A percentile compares a stretch with the other conserved stretches of the same genome.
phyloP scores from a whole-genome alignment of 148 eudicot genomes.

The Nepenthes mirabilis region DNA sequence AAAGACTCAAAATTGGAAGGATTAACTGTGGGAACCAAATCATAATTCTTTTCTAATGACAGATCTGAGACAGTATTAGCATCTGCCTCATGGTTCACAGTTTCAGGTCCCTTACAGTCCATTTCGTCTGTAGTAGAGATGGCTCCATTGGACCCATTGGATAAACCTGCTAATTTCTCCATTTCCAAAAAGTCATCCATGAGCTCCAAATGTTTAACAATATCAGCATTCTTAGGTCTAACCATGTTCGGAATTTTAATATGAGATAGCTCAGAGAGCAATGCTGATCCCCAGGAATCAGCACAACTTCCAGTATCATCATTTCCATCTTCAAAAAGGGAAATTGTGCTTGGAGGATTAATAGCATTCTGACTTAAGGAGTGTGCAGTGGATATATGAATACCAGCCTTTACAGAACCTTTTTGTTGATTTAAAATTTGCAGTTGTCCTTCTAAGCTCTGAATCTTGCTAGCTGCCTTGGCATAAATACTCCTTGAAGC shows the following conservation, averaged over 20 bases:
- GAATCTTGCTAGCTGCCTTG: constrained; percentile 76
- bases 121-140: constrained; percentile 14
- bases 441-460: constrained; percentile 57
- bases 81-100: constrained; percentile 11
- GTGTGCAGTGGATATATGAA: background rate
- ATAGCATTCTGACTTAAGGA: constrained; percentile 15
- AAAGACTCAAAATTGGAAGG: constrained; percentile 12
- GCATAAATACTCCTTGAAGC: constrained; percentile 69
- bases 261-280: constrained; percentile 43
- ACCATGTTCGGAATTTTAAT: constrained; percentile 38
- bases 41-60: constrained; percentile 15
- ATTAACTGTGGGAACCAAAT: constrained; percentile 4
- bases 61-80: constrained; percentile 10
- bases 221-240: constrained; percentile 42
- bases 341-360: constrained; percentile 53
- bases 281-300: constrained; percentile 60
- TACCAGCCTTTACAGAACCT: constrained; percentile 13
- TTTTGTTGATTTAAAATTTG: constrained; percentile 30
- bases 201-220: constrained; percentile 57
- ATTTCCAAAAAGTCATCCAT: constrained; percentile 99
- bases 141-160: constrained; percentile 32
- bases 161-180: constrained; percentile 76
- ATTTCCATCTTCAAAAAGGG: constrained; percentile 79
- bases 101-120: constrained; percentile 13
- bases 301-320: constrained; percentile 63